Evolutionary conservation across 192 early-diverging fungal species (phyloP), one percentile per base, ranked within the genome.

Genomic region (Backusella morwellensis): DNA sequence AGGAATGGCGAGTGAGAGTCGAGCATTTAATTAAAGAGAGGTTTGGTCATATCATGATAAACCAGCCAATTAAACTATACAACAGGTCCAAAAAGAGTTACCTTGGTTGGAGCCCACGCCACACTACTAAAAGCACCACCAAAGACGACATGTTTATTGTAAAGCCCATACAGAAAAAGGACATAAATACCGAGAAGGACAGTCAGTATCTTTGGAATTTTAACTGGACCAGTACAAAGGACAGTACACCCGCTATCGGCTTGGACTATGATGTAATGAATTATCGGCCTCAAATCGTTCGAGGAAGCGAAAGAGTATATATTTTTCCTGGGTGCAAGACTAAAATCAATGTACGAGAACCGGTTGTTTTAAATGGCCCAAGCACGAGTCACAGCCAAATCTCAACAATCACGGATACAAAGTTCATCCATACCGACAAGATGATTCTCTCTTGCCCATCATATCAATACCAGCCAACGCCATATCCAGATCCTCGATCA

Each of bases 371-470:
- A 9, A 63, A 63, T 29, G 8, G 12, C 7, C 26, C 21, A 63
- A 23, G 9, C 9, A 21, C 21, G 2, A 21, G 54, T 14, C 23
- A 12, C 5, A 21, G 19, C 6, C 56, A 29, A 63, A 12, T 0
- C 3, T 12, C 56, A 63, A 29, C 2, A 8, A 63, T 63, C 56
- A 63, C 23, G 7, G 56, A 63, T 29, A 29, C 56, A 63, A 63
- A 19, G 42, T 3, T 34, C 34, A 70, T 67, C 5, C 72, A 75
- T 59, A 68, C 80, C 17, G 78, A 84, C 68, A 73, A 78, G 35
- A 77, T 78, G 32, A 76, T 84, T 26, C 75, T 81, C 63, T 79
- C 80, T 8, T 29, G 54, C 21, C 75, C 76, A 14, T 68, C 75
- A 23, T 59, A 72, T 76, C 41, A 69, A 41, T 17, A 66, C 78